Evolutionary conservation across 164 flowering plant species (phyloP), one percentile per base, ranked within the genome.

Genomic region (Vitis vinifera): DNA sequence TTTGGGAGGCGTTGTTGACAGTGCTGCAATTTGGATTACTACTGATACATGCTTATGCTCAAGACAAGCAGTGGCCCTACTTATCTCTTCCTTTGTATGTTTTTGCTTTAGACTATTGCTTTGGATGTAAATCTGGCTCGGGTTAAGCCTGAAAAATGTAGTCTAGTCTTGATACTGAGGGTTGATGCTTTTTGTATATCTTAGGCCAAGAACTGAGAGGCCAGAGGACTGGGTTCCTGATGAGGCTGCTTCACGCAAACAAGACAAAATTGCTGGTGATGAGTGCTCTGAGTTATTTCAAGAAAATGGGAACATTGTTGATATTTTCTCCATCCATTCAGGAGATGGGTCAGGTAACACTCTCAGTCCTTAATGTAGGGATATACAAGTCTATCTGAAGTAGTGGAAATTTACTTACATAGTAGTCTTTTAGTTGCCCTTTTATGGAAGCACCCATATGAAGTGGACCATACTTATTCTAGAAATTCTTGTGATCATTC

Each of bases 61-160:
- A 94, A 84, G 97, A 92, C 81, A 94, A 92, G 84, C 91, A 88
- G 51, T 91, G 89, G 94, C 97, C 98, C 15, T 94, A 81, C 76
- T 12, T 94, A 16, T 92, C 97, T 56, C 83, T 94, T 79, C 98
- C 97, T 59, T 19, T 92, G 97, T 92, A 83, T 68, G 90, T 68
- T 69, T 44, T 66, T 69, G 51, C 14, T 27, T 12, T 57, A 3
- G 1, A 19, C 19, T 30, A 59, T 61, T 49, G 9, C 47, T 62
- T 69, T 62, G n/a, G 17, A 12, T 53, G 16, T 51, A 6, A 16
- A 37, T 37, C 44, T 3, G 44, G 44, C 7, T 37, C 0, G 44
- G 8, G 7, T 37, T 37, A 37, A 37, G 44, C 44, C 44, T 37
- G 44, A 37, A 37, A 37, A 37, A 6, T 37, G 44, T 37, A 37